A percentile compares a stretch with the other conserved stretches of the same genome.
phyloP scores from a whole-genome alignment of 179 eudicot genomes.

The Silene coronaria region DNA sequence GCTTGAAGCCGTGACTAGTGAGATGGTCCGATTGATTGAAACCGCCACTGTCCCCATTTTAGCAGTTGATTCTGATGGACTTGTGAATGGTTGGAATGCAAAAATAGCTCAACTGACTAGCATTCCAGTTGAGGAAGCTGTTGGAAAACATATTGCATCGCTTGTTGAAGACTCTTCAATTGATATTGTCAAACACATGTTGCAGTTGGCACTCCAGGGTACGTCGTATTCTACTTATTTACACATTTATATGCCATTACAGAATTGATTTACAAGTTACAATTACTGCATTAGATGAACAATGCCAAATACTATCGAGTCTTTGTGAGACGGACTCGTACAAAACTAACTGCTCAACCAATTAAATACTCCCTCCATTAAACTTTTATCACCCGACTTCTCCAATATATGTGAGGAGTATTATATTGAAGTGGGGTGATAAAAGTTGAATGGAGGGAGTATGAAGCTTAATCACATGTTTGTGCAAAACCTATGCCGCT shows the following conservation, averaged over 20 bases:
- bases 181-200: constrained; percentile 52
- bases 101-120: constrained; percentile 74
- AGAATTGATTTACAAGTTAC: neutral
- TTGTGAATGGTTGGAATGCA: constrained; percentile 79
- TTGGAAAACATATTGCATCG: constrained; percentile 58
- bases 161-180: constrained; percentile 67
- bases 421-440: no score
- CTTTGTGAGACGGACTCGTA: no score
- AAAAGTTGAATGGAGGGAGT: no score
- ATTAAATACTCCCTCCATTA: no score
- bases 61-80: constrained; percentile 74
- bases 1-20: constrained; percentile 69
- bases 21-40: constrained; percentile 87
- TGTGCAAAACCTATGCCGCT: no score
- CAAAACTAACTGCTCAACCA: no score
- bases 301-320: no score
- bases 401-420: no score
- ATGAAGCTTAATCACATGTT: no score
- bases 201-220: constrained; percentile 67
- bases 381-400: no score
- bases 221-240: constrained; percentile 12
- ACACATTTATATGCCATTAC: neutral
- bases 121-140: constrained; percentile 53
- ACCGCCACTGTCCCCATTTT: constrained; percentile 84
- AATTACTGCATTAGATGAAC: neutral